Conservation (phyloP, 192 early-diverging fungal genomes). For the Lunasporangiospora selenospora region DNA sequence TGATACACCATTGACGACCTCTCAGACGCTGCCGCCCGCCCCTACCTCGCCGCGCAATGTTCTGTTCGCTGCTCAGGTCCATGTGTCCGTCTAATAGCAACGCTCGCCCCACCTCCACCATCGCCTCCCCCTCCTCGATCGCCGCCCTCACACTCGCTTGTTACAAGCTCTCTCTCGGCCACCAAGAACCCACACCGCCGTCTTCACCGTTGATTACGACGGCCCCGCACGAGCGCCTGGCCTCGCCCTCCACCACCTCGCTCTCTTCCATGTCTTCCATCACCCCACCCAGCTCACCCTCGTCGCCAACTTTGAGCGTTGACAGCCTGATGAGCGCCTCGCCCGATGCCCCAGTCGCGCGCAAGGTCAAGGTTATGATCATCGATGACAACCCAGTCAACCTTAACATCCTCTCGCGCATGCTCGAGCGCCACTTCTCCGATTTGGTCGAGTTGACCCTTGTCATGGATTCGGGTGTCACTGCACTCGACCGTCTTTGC, state of each 20-base stretch:
- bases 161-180: neutral
- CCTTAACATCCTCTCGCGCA: conserved; percentile 60
- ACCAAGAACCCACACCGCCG: conserved; percentile 2
- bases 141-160: neutral
- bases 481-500: conserved; percentile 52
- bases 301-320: conserved; percentile 34
- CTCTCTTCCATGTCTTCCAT: conserved; percentile 12
- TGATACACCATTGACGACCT: no score
- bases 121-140: neutral
- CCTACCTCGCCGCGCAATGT: no score
- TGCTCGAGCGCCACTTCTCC: conserved; percentile 56
- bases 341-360: no score
- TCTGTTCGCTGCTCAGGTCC: conserved; percentile 18
- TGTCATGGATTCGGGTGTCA: conserved; percentile 53
- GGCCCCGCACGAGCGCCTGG: neutral
- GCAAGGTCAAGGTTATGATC: conserved; percentile 53
- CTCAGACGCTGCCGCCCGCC: no score
- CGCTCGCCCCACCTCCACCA: conserved; percentile 5
- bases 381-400: conserved; percentile 77
- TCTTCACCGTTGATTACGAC: neutral
- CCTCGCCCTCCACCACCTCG: conserved; percentile 6
- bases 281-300: conserved; percentile 37
- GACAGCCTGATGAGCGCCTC: conserved; percentile 24
- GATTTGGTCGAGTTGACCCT: conserved; percentile 44
- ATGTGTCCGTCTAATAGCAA: conserved; percentile 11